Evolutionary conservation across 2,329 filamentous ascomycete species (phyloP), one percentile per base, ranked within the genome.

Genomic region (Alternaria panax): DNA sequence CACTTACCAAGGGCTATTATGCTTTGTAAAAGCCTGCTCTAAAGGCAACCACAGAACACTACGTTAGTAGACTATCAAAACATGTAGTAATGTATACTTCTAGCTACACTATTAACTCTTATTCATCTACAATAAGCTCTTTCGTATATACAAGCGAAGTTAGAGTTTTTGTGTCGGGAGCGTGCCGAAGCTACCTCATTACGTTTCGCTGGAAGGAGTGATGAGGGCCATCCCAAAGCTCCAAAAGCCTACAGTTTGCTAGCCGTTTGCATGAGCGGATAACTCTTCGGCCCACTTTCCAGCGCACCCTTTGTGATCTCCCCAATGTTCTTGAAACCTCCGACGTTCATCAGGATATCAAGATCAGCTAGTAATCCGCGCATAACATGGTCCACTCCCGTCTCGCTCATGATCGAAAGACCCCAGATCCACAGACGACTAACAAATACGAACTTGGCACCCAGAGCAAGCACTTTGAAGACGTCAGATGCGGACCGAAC

Each of bases 371-470:
- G 72, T 25, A 89, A 70, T n/a, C 80, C 80, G 75, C 85, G 86
- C 81, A 89, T 83, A 7, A 89, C 85, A 75, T 89, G 87, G 1
- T 84, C 75, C 1, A 89, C 86, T 1, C 87, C 87, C 28, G 83
- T 76, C 71, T 89, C 86, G 11, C 87, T 87, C 74, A 84, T 85
- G 55, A 88, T 87, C 40, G 82, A 82, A 9, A 89, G 70, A 0
- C 83, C 86, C 81, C 83, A 89, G 22, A 89, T 80, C 81, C 85
- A 88, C 3, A 88, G 80, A 5, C 87, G 73, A 0, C 87, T 87
- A 0, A 90, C 79, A 57, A 88, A 87, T 28, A 88, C 86, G 62
- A 88, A 88, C 64, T 85, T 85, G 0, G 87, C 87, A 2, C 87
- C 86, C 7, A 89, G 74, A 1, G 86, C 86, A 14, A 89, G 77